phyloP scores from a whole-genome alignment of 2,329 filamentous ascomycete species.

The Stagonosporopsis cucurbitacearum region DNA sequence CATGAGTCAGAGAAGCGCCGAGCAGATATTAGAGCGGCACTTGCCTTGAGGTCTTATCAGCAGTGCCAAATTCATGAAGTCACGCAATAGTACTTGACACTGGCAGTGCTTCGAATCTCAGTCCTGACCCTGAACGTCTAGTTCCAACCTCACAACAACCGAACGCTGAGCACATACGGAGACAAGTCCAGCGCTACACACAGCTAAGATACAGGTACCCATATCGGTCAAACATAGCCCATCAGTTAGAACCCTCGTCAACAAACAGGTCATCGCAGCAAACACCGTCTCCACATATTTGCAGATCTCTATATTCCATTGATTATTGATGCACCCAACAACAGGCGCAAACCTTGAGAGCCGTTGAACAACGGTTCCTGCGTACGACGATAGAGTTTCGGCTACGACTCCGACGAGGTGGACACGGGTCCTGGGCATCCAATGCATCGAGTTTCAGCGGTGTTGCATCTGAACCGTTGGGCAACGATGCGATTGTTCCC shows the following conservation, averaged over 20 bases:
- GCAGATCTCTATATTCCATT: background rate
- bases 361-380: constrained; percentile 6
- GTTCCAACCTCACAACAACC: background rate
- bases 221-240: constrained; percentile 1
- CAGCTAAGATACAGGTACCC: constrained; percentile 1
- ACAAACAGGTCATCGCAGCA: background rate
- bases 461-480: background rate
- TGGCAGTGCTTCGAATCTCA: background rate
- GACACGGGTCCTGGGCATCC: background rate
- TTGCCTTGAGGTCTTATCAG: background rate
- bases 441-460: background rate
- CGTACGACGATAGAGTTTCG: constrained; percentile 1
- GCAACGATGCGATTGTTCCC: background rate
- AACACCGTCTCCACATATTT: background rate
- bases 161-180: background rate
- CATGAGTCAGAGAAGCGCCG: background rate
- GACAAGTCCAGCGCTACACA: background rate
- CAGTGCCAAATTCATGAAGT: background rate
- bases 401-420: constrained; percentile 2
- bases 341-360: background rate
- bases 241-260: background rate
- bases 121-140: background rate
- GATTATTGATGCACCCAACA: background rate
- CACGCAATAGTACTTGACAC: background rate
- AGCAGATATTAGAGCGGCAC: constrained; percentile 5